Evolutionary conservation across 2,329 filamentous ascomycete species (phyloP).

Genomic region (Cylindrodendrum hubeiense): DNA sequence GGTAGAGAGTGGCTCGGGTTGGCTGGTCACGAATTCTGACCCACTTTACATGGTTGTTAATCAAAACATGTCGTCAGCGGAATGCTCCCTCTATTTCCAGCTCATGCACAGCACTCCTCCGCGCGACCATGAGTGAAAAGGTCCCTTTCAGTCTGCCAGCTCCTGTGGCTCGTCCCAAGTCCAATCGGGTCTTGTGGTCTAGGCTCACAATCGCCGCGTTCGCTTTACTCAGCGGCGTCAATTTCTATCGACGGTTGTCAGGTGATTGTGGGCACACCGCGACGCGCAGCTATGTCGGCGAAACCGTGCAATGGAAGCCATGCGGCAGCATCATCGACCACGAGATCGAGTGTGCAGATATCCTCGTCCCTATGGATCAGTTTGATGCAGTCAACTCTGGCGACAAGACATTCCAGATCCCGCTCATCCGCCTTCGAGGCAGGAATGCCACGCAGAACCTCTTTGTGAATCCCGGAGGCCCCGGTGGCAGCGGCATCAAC

Average conservation of each 20-base stretch:
- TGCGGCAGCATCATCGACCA: slow-evolving; percentile 54
- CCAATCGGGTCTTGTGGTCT: not conserved
- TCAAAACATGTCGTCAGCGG: too few species aligned
- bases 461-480: slow-evolving; percentile 62
- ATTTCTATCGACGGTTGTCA: not conserved
- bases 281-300: slow-evolving; percentile 45
- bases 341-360: slow-evolving; percentile 55
- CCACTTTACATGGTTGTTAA: too few species aligned
- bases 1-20: too few species aligned
- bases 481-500: slow-evolving; percentile 57
- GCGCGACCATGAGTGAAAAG: slow-evolving; percentile 1
- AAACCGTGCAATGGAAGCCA: slow-evolving; percentile 53
- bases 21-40: too few species aligned
- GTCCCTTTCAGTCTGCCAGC: not conserved
- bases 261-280: not conserved
- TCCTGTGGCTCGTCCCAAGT: not conserved
- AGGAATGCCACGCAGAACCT: slow-evolving; percentile 57
- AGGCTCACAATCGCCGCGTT: not conserved
- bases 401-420: slow-evolving; percentile 57
- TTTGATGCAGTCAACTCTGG: slow-evolving; percentile 47
- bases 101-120: too few species aligned
- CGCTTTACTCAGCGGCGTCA: not conserved
- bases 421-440: slow-evolving; percentile 60
- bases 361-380: slow-evolving; percentile 61
- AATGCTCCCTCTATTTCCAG: too few species aligned